phyloP scores from a whole-genome alignment of 768 basidiomycete genomes.

The Auricularia heimuer region DNA sequence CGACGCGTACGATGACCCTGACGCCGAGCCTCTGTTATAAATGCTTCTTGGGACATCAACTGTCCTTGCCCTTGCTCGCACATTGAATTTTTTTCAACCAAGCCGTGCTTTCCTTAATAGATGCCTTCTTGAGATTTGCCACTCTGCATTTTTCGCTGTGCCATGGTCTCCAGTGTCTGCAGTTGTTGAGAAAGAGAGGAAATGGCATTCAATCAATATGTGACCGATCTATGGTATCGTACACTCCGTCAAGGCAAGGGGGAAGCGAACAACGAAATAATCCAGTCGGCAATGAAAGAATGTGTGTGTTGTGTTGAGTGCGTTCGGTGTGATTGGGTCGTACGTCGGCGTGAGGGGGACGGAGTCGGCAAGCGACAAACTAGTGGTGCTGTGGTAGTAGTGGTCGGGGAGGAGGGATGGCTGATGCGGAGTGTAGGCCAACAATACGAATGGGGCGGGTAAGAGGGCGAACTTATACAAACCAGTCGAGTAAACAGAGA shows the following conservation, averaged over 20 bases:
- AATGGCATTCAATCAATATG: not conserved
- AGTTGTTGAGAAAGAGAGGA: not conserved
- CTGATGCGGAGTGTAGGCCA: not conserved
- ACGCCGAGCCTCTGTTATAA: too few relatives aligned
- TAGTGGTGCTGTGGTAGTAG: not conserved
- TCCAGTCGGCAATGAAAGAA: not conserved
- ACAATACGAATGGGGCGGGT: not conserved
- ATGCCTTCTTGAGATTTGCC: too few relatives aligned
- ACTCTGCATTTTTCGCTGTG: too few relatives aligned
- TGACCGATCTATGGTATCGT: conserved; percentile 1
- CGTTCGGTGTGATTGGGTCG: not conserved
- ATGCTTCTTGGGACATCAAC: too few relatives aligned
- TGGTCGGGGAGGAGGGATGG: not conserved
- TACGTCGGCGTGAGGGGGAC: not conserved
- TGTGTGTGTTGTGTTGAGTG: not conserved
- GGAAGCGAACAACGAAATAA: not conserved
- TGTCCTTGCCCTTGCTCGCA: too few relatives aligned
- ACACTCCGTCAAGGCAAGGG: not conserved
- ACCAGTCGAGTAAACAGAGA: not conserved
- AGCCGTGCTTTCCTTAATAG: too few relatives aligned
- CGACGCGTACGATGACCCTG: too few relatives aligned
- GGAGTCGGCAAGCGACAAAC: not conserved
- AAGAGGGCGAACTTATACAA: not conserved
- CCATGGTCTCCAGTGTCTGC: too few relatives aligned
- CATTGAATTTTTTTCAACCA: too few relatives aligned